A percentile compares a stretch with the other conserved stretches of the same genome.
These are phyloP conservation scores for Candida coleopterorum DNA, from an alignment of 805 yeast species.

Conservation along the genomic window DNA sequence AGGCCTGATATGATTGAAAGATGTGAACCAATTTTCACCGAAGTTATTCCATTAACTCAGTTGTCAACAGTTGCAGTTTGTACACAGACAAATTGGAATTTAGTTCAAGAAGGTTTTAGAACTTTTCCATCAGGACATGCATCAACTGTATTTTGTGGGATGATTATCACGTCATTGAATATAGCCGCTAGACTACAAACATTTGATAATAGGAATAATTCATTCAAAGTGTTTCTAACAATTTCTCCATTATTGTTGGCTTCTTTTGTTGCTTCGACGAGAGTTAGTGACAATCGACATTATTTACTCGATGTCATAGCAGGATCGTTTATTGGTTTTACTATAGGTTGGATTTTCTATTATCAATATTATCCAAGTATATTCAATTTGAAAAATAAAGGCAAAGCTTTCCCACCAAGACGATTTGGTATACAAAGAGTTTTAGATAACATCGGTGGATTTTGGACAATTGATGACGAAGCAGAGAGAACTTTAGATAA, in stretches of 20 bases:
- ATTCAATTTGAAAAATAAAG: conserved; percentile 21
- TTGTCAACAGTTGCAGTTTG: conserved; percentile 16
- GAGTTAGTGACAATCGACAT: conserved; percentile 48
- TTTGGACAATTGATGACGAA: conserved; percentile 31
- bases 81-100: conserved; percentile 10
- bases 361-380: conserved; percentile 39
- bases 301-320: conserved; percentile 34
- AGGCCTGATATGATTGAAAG: conserved; percentile 24
- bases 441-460: conserved; percentile 27
- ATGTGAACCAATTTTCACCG: conserved; percentile 15
- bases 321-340: conserved; percentile 36
- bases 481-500: conserved; percentile 18
- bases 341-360: conserved; percentile 30
- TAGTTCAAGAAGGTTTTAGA: conserved; percentile 23
- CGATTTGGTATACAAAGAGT: conserved; percentile 23
- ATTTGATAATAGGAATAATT: conserved; percentile 31
- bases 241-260: conserved; percentile 34
- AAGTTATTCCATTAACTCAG: conserved; percentile 7
- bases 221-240: conserved; percentile 26
- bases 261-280: conserved; percentile 30
- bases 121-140: conserved; percentile 27
- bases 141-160: conserved; percentile 26
- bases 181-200: conserved; percentile 28
- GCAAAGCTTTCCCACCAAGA: conserved; percentile 43
- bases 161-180: conserved; percentile 31